Evolutionary conservation across 495 filamentous ascomycete genomes (phyloP), one percentile per base, ranked within the genome.

Genomic region (Penicillium lagena): DNA sequence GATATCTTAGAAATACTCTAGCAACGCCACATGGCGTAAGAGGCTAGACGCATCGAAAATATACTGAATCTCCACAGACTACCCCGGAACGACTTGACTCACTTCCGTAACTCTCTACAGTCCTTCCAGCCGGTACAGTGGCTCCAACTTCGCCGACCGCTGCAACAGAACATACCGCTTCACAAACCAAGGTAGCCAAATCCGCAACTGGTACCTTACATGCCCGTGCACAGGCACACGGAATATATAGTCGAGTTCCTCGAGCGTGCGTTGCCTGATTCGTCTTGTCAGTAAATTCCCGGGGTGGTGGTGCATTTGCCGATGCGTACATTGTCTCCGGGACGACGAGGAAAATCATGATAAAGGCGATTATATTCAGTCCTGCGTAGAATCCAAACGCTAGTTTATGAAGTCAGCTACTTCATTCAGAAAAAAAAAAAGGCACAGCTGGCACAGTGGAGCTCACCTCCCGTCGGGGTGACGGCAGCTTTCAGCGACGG

Each of bases 201-300:
- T 71, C 40, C 60, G 72, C 27, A 79, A 11, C 62, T 91, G 82
- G 59, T 87, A 86, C 29, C 44, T 44, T 42, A 73, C 73, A 57
- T 86, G 83, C 31, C 67, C 68, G 43, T 71, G 49, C 17, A 75
- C 80, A 0, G 82, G 81, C 11, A 88, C 82, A 7, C 78, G 83
- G 49, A 87, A 90, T 40, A 89, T 79, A 55, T 87, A 87, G 62
- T 90, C 86, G 29, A 90, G 71, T 55, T 91, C 87, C 60, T 91
- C 85, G 22, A 89, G 76, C 4, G 83, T 86, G 31, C 77, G 72
- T 58, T 86, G 83, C 60, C 88, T 89, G 22, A 42, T 37, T 34
- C 32, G 1, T 27, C 11, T 12, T 13, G 42, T 50, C 27, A 40
- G 42, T 22, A 22, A 22, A 22, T 22, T 22, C 22, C 22, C 22